Percentiles rank a stretch among this genome's conserved stretches.
These are phyloP conservation scores for Turnera subulata DNA, from an alignment of 345 rosid species.

Conservation along the genomic window DNA sequence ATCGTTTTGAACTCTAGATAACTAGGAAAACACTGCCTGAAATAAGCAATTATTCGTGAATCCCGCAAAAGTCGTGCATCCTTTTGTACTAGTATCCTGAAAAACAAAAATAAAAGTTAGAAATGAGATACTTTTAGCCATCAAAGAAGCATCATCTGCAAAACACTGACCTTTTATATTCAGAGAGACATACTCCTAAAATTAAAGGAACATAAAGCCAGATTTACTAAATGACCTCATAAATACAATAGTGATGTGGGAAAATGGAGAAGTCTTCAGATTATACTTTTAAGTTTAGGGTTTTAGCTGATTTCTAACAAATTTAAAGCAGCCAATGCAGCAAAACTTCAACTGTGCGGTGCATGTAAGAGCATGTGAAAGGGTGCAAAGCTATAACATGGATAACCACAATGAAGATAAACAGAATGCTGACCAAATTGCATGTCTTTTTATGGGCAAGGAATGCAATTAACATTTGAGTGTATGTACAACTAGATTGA, in stretches of 20 bases:
- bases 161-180: background rate
- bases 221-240: no score
- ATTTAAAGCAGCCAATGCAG: background rate
- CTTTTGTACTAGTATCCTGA: conserved; percentile 59
- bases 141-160: background rate
- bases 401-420: no score
- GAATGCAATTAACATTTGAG: background rate
- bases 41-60: conserved; percentile 68
- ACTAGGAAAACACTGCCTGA: conserved; percentile 73
- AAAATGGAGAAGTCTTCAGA: no score
- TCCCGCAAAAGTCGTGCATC: conserved; percentile 75
- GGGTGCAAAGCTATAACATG: no score
- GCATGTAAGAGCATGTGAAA: no score
- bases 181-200: background rate
- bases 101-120: conserved; percentile 10
- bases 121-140: background rate
- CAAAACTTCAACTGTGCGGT: no score
- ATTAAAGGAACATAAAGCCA: no score
- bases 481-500: conserved; percentile 2
- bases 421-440: no score
- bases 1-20: conserved; percentile 52
- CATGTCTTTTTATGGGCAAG: no score
- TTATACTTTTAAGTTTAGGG: no score
- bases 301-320: conserved; percentile 2
- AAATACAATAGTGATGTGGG: no score